These are phyloP conservation scores for Meredithiella fracta DNA, from an alignment of 2,329 filamentous ascomycete genomes.

Conservation along the genomic window DNA sequence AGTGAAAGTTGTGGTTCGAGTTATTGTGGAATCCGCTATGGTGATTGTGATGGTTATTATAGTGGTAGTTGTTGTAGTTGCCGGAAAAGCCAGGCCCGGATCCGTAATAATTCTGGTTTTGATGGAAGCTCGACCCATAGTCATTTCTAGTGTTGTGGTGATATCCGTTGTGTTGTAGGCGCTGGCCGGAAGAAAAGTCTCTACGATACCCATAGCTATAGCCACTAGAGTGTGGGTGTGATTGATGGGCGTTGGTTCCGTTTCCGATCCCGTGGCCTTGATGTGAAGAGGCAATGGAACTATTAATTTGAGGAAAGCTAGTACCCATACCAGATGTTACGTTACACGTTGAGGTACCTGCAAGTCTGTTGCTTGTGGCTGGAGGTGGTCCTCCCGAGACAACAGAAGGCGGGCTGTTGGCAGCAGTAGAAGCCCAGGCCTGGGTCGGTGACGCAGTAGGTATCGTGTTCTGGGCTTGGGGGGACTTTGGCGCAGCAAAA, in stretches of 20 bases:
- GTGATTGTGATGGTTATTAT: background rate
- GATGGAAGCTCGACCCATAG: background rate
- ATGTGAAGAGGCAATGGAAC: background rate
- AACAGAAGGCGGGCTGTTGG: background rate
- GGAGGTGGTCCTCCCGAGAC: background rate
- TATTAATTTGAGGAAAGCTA: no score
- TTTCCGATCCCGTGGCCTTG: background rate
- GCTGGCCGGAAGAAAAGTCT: conserved; percentile 1
- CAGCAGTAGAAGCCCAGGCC: background rate
- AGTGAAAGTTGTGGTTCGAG: background rate
- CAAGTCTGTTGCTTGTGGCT: background rate
- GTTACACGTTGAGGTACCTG: background rate
- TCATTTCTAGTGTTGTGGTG: background rate
- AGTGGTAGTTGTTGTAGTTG: background rate
- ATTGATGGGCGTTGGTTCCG: background rate
- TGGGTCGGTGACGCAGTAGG: background rate
- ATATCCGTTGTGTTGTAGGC: no score
- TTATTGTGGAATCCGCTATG: background rate
- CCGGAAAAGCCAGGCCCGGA: background rate
- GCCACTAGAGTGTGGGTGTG: background rate
- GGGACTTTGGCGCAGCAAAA: background rate
- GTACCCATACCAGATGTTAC: background rate
- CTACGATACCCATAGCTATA: background rate
- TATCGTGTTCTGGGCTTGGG: background rate
- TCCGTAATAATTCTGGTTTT: background rate